Evolutionary conservation across 2,329 filamentous ascomycete species (phyloP), one percentile per base, ranked within the genome.

Genomic region (Knoxdaviesia capensis): DNA sequence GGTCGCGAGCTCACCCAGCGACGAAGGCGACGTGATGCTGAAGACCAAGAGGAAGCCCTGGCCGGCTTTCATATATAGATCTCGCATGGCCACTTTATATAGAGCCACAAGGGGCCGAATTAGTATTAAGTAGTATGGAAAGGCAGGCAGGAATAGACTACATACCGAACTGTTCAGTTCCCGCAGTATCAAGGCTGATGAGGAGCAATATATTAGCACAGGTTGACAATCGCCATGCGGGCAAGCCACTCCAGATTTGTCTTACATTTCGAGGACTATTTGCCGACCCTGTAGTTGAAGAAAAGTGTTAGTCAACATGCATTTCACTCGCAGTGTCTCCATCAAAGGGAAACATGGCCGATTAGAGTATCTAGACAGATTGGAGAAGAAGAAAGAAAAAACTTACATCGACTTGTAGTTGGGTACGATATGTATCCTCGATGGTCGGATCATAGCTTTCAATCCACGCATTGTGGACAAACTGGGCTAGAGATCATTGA

Each of bases 401-500:
- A 72, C 82, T 68, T 64, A 90, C 85, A 68, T 94, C 85, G 47
- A 94, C 82, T 51, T 86, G 68, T 38, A 81, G 66, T 50, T 81
- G 77, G 47, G 78, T 81, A 47, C 79, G 69, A 55, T 84, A 84
- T 31, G 79, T 80, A 57, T 84, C 79, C 55, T 84, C 79, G 51
- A 84, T 84, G 11, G 79, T 84, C 10, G 79, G 79, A 56, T 84
- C 79, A 60, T 84, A 84, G 57, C 76, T 82, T 59, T 93, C 85
- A 56, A 93, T 88, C 82, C 85, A 92, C 52, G 92, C 80, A 62
- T 90, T 87, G 59, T 90, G 84, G 41, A 93, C 85, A 54, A 92
- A 93, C 67, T 93, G 85, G 53, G 86, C 85, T 85, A 53, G 20
- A 53, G 20, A 50, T 49, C 48, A 42, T 9, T n/a, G 37, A 34